Evolutionary conservation across 2,329 filamentous ascomycete genomes (phyloP).

Genomic region (Beauveria sp.): DNA sequence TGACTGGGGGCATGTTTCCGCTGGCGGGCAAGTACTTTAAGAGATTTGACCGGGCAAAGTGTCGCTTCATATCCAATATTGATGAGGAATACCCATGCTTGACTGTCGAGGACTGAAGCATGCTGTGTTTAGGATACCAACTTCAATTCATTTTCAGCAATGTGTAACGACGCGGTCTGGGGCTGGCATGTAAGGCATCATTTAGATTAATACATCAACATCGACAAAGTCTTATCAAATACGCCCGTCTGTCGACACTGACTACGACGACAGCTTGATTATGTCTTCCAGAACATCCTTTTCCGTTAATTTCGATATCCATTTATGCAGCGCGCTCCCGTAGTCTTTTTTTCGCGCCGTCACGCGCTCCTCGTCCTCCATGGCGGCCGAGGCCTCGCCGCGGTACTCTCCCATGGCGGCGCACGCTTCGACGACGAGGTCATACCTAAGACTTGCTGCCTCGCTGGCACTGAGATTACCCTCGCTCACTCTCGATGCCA

Average conservation of each 20-base stretch:
- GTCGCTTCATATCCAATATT: constrained; percentile 74
- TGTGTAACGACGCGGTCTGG: too few species aligned
- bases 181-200: background rate
- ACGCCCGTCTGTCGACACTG: background rate
- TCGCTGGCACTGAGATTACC: constrained; percentile 14
- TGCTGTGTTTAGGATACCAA: background rate
- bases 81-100: constrained; percentile 64
- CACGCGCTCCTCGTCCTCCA: constrained; percentile 45
- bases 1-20: constrained; percentile 52
- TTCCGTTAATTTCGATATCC: constrained; percentile 61
- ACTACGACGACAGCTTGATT: constrained; percentile 20
- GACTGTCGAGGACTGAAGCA: background rate
- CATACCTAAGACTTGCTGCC: constrained; percentile 29
- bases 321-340: constrained; percentile 58
- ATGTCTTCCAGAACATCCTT: constrained; percentile 50
- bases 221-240: background rate
- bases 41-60: constrained; percentile 61
- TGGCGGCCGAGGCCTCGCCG: constrained; percentile 37
- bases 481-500: background rate
- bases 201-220: background rate
- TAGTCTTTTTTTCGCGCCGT: constrained; percentile 58
- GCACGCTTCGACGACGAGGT: constrained; percentile 34
- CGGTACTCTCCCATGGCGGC: constrained; percentile 37
- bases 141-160: background rate
- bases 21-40: constrained; percentile 84